Evolutionary conservation across 2,329 filamentous ascomycete genomes (phyloP).

Genomic region (Cryphonectria radicalis): DNA sequence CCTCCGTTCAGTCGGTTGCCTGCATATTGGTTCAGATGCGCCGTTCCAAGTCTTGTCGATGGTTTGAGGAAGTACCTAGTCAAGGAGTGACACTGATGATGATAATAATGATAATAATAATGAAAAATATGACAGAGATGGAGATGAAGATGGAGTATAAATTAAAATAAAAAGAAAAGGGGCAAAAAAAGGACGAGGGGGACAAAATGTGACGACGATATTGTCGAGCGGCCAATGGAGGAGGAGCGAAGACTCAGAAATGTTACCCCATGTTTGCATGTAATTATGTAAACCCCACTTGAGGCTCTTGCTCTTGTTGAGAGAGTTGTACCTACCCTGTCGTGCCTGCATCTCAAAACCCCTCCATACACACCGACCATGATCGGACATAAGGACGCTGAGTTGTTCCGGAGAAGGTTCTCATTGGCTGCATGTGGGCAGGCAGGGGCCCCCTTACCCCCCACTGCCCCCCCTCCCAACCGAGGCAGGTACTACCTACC

Average conservation of each 20-base stretch:
- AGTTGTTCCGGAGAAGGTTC: background rate
- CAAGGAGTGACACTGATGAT: background rate
- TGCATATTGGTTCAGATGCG: background rate
- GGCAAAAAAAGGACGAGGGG: background rate
- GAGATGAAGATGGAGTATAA: background rate
- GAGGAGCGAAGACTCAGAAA: background rate
- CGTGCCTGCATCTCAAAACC: background rate
- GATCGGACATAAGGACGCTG: background rate
- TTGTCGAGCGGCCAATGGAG: background rate
- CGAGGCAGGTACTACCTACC: background rate
- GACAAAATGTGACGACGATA: background rate
- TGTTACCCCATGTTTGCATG: slow-evolving; percentile 1
- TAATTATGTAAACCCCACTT: background rate
- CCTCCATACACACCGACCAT: background rate
- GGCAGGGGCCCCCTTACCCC: too few species aligned
- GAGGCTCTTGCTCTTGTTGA: background rate
- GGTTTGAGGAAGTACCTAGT: background rate
- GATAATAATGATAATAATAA: background rate
- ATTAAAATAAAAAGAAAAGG: background rate
- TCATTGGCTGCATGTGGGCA: background rate
- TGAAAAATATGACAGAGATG: background rate
- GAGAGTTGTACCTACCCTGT: background rate
- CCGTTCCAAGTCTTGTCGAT: background rate
- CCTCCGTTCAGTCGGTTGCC: background rate
- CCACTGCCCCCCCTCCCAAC: too few species aligned